Evolutionary conservation across 768 basidiomycete species (phyloP), one percentile per base, ranked within the genome.

Genomic region (Tephrocybe rancida): DNA sequence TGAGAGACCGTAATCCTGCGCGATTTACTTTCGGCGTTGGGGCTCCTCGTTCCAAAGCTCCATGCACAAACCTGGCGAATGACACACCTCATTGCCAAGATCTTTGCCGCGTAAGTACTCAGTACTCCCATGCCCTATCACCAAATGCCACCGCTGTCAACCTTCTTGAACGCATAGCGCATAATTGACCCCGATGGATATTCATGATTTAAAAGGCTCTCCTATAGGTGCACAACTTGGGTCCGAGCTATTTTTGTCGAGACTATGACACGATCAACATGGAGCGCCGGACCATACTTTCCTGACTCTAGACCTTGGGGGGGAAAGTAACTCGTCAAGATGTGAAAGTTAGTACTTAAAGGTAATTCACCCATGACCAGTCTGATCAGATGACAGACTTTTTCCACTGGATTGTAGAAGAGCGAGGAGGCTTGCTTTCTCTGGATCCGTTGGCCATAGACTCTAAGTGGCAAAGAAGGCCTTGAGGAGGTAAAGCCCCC

Each of bases 71-170:
- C 35, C 35, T 9, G 35, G 35, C 35, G 35, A 30, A 13, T 30
- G 29, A 6, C 13, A 5, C 39, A 19, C 39, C 6, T 22, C 21
- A n/a, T 22, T n/a, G 39, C 9, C 3, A 7, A 41, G n/a, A 13
- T 41, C 19, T 41, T 41, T 19, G 21, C 19, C 18, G 18, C 21
- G 39, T 22, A 41, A 21, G 39, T 3, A 41, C 3, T 44, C 19
- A 30, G 16, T 26, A 2, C 29, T 44, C 7, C 11, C 42, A 21
- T 30, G 5, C 37, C 30, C 6, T 13, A 38, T 11, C 5, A 18
- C 19, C 30, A 21, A 47, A 34, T 35, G 46, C 46, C 26, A 34
- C 46, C 46, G 46, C 46, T 47, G 46, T 47, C 46, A 46, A 3
- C 22, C 30, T 14, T 6, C 13, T 13, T 13, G 46, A 24, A n/a